Evolutionary conservation across 1,284 basidiomycete species (phyloP), one percentile per base, ranked within the genome.

Genomic region (Omphalotus olearius): DNA sequence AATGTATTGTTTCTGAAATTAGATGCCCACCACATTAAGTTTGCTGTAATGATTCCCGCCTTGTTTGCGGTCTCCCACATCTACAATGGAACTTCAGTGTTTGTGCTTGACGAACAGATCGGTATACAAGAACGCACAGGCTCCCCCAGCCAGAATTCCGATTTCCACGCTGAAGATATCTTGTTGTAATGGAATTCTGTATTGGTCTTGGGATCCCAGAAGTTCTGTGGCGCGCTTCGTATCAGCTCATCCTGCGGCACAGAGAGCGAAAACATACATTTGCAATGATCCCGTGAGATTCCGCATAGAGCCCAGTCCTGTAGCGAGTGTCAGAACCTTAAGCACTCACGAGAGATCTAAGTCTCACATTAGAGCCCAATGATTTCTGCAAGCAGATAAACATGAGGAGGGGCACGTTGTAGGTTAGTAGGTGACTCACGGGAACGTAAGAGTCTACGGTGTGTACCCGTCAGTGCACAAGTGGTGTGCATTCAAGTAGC

Each of bases 201-300:
- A 25, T 76, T 59, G 0, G 74, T 72, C 4, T 64, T 64, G 0
- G 89, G 91, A 63, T 93, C 91, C 79, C 82, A 93, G 63, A 97
- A 97, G 61, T 91, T 89, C 88, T 91, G 60, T 17, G 41, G 28
- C 43, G 45, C 40, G 42, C 13, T 45, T 42, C 37, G 37, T 25
- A 18, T 39, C 37, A 39, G 6, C 17, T 46, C 23, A 47, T 11
- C 35, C n/a, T 20, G 36, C 17, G 17, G n/a, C 7, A 33, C 30
- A 45, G 28, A 36, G 23, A 18, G 23, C 38, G 11, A 17, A 42
- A 6, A 65, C 79, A 11, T 60, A 90, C 88, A 63, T 97, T 97
- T 11, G 84, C 93, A 10, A 97, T 79, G 48, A 97, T 94, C 4
- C 93, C 94, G 64, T 93, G 90, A 17, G 85, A 86, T 64, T 93